These are phyloP conservation scores for Spencermartinsiella europaea DNA, from an alignment of 805 yeast genomes.

Conservation along the genomic window DNA sequence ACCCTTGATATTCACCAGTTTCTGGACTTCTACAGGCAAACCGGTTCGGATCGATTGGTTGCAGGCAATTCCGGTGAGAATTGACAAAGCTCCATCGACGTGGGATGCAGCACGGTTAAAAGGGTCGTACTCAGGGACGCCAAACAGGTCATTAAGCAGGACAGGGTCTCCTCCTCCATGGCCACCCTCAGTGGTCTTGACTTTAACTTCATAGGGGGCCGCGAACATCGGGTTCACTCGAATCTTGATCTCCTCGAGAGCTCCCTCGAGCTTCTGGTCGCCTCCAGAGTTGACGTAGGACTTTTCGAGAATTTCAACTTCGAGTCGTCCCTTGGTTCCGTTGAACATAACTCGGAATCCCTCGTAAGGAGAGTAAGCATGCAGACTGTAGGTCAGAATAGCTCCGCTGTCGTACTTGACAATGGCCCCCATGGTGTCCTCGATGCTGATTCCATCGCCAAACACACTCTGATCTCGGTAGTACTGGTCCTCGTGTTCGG, in stretches of 20 bases:
- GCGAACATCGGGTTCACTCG: slow-evolving; percentile 12
- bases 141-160: slow-evolving; percentile 13
- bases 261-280: slow-evolving; percentile 12
- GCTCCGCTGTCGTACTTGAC: slow-evolving; percentile 15
- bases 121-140: slow-evolving; percentile 10
- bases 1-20: slow-evolving; percentile 7
- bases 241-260: slow-evolving; percentile 9
- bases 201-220: slow-evolving; percentile 11
- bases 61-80: slow-evolving; percentile 15
- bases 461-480: slow-evolving; percentile 15
- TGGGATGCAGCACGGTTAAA: slow-evolving; percentile 15
- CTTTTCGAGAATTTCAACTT: slow-evolving; percentile 10
- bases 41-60: slow-evolving; percentile 12
- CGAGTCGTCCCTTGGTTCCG: slow-evolving; percentile 15
- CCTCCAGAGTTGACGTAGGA: slow-evolving; percentile 17
- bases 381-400: slow-evolving; percentile 11
- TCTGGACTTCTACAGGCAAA: slow-evolving; percentile 12
- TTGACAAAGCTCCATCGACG: slow-evolving; percentile 16
- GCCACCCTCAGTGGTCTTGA: slow-evolving; percentile 8
- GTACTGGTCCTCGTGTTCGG: slow-evolving; percentile 15
- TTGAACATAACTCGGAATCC: slow-evolving; percentile 15
- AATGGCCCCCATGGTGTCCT: slow-evolving; percentile 14
- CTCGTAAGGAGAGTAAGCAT: slow-evolving; percentile 14
- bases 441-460: slow-evolving; percentile 16
- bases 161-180: slow-evolving; percentile 17